These are phyloP conservation scores for Penicillium chermesinum DNA, from an alignment of 495 filamentous ascomycete genomes.

Conservation along the genomic window DNA sequence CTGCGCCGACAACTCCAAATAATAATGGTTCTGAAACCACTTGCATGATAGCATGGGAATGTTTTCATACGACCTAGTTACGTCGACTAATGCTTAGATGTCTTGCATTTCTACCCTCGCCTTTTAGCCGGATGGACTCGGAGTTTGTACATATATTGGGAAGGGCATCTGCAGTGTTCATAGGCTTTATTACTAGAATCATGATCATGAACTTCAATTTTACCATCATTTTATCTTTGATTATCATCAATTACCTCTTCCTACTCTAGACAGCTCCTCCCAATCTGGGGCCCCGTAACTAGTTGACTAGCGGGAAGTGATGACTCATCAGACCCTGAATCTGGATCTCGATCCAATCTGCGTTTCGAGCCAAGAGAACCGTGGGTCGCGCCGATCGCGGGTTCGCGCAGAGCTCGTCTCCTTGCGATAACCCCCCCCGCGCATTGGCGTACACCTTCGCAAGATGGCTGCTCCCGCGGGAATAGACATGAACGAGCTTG, in stretches of 20 bases:
- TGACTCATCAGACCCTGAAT: background rate
- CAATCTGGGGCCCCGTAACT: no score
- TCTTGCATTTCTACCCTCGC: background rate
- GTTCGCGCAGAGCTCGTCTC: background rate
- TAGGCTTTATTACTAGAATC: no score
- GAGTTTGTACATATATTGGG: background rate
- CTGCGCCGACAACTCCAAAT: conserved; percentile 27
- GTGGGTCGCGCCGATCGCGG: background rate
- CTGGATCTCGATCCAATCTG: background rate
- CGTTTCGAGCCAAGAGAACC: background rate
- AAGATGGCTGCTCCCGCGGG: conserved; percentile 2
- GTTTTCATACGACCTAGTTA: background rate
- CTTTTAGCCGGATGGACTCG: background rate
- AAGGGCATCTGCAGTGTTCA: background rate
- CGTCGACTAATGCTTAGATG: background rate
- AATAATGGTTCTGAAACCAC: no score
- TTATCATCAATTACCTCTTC: no score
- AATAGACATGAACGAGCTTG: conserved; percentile 11
- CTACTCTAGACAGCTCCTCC: no score
- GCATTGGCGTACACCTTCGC: background rate
- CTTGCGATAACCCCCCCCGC: background rate
- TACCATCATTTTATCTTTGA: no score
- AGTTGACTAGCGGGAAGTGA: no score
- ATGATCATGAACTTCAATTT: no score
- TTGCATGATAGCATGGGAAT: background rate